phyloP scores from a whole-genome alignment of 106 monocot genomes.

The Dendrobium huoshanense region DNA sequence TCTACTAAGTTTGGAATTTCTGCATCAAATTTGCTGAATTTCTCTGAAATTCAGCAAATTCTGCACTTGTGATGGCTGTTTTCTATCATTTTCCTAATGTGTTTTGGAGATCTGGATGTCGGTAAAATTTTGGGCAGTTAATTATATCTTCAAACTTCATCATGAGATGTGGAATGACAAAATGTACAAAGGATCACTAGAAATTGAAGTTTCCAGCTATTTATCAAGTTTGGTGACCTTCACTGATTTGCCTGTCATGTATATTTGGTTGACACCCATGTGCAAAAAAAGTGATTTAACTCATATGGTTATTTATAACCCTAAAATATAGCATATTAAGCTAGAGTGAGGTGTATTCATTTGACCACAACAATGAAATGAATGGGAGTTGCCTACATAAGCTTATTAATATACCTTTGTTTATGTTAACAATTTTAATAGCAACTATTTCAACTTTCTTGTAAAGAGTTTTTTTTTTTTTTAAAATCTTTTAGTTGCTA shows the following conservation, averaged over 20 bases:
- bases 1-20: too few species aligned
- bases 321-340: not conserved
- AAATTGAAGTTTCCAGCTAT: not conserved
- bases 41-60: too few species aligned
- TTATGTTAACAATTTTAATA: not conserved
- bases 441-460: not conserved
- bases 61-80: too few species aligned
- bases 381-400: not conserved
- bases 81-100: not conserved
- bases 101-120: not conserved
- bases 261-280: not conserved
- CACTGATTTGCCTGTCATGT: not conserved
- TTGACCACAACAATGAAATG: not conserved
- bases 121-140: not conserved
- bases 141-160: not conserved
- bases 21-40: too few species aligned
- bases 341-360: not conserved
- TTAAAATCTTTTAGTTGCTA: not conserved
- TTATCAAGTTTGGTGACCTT: not conserved
- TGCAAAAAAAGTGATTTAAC: not conserved
- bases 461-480: not conserved
- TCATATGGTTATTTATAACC: not conserved
- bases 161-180: not conserved
- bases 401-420: not conserved
- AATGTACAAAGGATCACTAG: not conserved